Conservation (phyloP, 768 basidiomycete species). For the Boletus pseudo-olivaceus region DNA sequence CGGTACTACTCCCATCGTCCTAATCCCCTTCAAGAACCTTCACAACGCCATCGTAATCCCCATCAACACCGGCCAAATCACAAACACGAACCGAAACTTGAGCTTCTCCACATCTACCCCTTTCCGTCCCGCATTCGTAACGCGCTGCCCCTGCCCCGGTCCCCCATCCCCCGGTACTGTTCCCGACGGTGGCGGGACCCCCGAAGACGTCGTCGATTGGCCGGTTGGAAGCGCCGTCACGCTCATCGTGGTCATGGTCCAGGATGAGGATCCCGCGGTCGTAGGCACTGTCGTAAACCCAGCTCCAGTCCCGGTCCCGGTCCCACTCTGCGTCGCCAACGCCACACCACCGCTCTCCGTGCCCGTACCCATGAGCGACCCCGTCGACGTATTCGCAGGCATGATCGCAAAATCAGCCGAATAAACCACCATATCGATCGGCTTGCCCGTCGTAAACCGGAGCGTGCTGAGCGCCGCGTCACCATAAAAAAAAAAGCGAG, state of each 20-base stretch:
- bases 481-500: background rate
- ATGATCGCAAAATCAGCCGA: conserved; percentile 50
- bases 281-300: conserved; percentile 1
- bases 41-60: conserved; percentile 55
- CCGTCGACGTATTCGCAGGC: conserved; percentile 15
- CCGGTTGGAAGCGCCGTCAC: background rate
- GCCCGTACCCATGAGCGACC: no score
- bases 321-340: conserved; percentile 7
- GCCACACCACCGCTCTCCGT: background rate
- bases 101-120: conserved; percentile 33
- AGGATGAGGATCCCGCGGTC: conserved; percentile 4
- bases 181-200: conserved; percentile 10
- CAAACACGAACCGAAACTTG: conserved; percentile 47
- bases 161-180: background rate
- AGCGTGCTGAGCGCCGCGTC: conserved; percentile 23
- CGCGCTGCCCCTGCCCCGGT: conserved; percentile 2
- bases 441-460: conserved; percentile 30
- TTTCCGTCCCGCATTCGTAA: conserved; percentile 21
- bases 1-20: no score
- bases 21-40: no score
- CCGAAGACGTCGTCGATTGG: conserved; percentile 2
- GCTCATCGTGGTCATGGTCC: conserved; percentile 1
- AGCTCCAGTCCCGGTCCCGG: background rate
- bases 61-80: conserved; percentile 55
- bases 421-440: conserved; percentile 36